Percentiles rank a stretch among this genome's conserved stretches.
These are phyloP conservation scores for Breviolum minutum DNA, from an alignment of 73 alveolate genomes.

Conservation along the genomic window DNA sequence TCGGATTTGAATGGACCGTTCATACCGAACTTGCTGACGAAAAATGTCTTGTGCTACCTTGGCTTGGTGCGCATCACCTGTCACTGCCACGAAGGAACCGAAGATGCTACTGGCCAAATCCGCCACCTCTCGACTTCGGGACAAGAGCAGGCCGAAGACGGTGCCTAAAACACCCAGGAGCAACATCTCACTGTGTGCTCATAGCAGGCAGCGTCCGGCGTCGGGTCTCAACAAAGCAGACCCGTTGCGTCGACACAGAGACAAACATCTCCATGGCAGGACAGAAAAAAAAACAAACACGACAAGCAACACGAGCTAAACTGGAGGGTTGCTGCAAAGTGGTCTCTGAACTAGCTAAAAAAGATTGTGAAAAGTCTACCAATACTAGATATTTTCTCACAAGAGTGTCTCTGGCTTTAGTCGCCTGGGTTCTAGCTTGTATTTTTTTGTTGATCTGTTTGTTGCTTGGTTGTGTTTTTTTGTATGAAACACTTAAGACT, in stretches of 20 bases:
- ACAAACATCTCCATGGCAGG: neutral
- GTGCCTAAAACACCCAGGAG: slow-evolving; percentile 86
- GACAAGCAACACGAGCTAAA: no score
- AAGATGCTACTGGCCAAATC: slow-evolving; percentile 91
- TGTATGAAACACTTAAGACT: no score
- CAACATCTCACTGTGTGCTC: slow-evolving; percentile 6
- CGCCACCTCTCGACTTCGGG: slow-evolving; percentile 90
- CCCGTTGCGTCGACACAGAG: neutral
- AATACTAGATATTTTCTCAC: no score
- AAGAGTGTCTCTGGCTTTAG: no score
- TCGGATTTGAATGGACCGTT: slow-evolving; percentile 83
- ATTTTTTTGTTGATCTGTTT: no score
- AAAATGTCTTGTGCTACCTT: slow-evolving; percentile 90
- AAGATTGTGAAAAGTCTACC: no score
- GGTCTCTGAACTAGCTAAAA: no score
- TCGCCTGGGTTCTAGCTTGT: no score
- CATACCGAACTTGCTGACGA: slow-evolving; percentile 72
- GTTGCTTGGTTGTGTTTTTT: no score
- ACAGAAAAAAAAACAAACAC: no score
- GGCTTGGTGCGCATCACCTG: slow-evolving; percentile 94
- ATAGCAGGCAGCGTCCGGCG: neutral
- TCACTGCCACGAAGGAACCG: slow-evolving; percentile 86
- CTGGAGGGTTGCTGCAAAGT: no score
- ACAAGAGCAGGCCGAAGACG: slow-evolving; percentile 80
- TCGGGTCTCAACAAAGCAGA: neutral